Evolutionary conservation across 2,329 filamentous ascomycete genomes (phyloP).

Genomic region (Fusarium poae): DNA sequence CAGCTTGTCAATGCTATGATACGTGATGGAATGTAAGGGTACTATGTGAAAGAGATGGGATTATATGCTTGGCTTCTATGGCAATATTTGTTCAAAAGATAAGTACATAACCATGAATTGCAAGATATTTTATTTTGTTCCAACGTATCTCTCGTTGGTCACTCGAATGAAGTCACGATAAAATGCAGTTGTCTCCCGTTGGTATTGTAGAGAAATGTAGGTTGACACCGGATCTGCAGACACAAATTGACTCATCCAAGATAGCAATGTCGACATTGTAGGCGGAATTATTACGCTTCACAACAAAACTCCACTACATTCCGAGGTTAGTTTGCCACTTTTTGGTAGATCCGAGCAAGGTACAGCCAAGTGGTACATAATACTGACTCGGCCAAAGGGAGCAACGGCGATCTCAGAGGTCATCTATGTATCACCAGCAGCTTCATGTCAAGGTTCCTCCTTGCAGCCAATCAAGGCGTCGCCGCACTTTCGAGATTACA

Average conservation of each 20-base stretch:
- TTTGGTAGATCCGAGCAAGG: too few species aligned
- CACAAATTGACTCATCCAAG: neutral
- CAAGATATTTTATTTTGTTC: neutral
- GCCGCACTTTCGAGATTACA: neutral
- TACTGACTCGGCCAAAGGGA: neutral
- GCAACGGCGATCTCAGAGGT: neutral
- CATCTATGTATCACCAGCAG: neutral
- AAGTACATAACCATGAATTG: neutral
- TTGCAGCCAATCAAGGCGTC: too few species aligned
- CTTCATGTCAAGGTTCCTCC: too few species aligned
- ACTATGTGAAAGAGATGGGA: neutral
- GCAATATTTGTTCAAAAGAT: neutral
- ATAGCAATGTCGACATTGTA: too few species aligned
- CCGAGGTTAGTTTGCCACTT: neutral
- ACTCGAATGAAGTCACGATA: neutral
- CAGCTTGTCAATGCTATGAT: slow-evolving; percentile 61
- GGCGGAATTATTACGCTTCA: neutral
- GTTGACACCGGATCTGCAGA: neutral
- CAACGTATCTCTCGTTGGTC: too few species aligned
- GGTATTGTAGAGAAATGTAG: neutral
- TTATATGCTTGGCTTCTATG: neutral
- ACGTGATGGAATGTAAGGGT: slow-evolving; percentile 52
- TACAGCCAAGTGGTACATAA: neutral
- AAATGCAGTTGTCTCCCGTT: neutral
- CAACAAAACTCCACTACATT: neutral